Percentiles rank a stretch among this genome's conserved stretches.
These are phyloP conservation scores for Penicillium goetzii DNA, from an alignment of 495 filamentous ascomycete genomes.

Conservation along the genomic window DNA sequence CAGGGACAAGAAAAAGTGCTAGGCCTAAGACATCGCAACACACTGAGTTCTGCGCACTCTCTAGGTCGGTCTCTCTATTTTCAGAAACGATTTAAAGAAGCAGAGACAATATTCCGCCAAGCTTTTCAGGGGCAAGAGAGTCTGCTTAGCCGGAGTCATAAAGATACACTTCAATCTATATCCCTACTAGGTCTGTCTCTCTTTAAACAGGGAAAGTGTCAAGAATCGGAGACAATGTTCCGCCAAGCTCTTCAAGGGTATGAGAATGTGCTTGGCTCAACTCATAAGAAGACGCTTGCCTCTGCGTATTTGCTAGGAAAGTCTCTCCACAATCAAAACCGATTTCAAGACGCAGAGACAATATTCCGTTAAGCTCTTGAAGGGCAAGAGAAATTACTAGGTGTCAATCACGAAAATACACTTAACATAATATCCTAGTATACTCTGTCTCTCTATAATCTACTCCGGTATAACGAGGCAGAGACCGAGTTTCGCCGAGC, in stretches of 20 bases:
- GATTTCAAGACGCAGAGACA: too few relatives aligned
- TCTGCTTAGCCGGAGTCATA: not conserved
- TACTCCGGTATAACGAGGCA: too few relatives aligned
- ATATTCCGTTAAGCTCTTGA: too few relatives aligned
- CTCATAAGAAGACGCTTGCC: not conserved
- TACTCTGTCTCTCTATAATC: too few relatives aligned
- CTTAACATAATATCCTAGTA: too few relatives aligned
- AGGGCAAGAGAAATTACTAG: too few relatives aligned
- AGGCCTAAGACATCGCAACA: not conserved
- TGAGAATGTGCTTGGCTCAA: not conserved
- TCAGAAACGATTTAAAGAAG: not conserved
- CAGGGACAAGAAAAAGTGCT: not conserved
- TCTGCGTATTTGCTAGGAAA: too few relatives aligned
- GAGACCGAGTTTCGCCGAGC: too few relatives aligned
- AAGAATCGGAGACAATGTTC: not conserved
- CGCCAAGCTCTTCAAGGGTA: not conserved
- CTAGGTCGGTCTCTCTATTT: not conserved
- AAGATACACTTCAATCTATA: not conserved
- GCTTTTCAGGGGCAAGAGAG: not conserved
- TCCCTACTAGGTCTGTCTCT: not conserved
- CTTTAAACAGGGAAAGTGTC: not conserved
- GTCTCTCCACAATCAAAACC: too few relatives aligned
- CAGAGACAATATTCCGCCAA: not conserved
- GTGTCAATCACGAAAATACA: too few relatives aligned
- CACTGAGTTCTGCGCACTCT: not conserved